phyloP scores from a whole-genome alignment of 2,329 filamentous ascomycete genomes.

The Talaromyces piceae region DNA sequence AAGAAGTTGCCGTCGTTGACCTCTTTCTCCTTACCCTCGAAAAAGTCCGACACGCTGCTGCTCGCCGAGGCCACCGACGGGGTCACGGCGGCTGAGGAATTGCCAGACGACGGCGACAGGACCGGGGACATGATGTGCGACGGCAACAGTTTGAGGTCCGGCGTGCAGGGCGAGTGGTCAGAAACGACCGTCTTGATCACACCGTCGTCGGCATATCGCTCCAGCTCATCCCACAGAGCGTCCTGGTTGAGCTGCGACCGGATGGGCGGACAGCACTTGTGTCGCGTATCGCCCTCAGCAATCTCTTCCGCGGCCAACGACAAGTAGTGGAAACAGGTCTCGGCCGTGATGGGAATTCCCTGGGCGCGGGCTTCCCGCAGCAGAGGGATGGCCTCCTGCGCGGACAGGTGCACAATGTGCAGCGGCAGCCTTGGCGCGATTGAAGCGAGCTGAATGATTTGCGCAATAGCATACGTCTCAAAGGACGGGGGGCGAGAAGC shows the following conservation, averaged over 20 bases:
- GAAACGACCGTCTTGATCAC: constrained; percentile 89
- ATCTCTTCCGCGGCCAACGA: constrained; percentile 77
- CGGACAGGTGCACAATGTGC: constrained; percentile 89
- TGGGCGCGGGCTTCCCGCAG: constrained; percentile 63
- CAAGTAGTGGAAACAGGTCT: constrained; percentile 94
- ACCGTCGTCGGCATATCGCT: constrained; percentile 53
- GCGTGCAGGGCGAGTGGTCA: constrained; percentile 94
- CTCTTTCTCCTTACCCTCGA: constrained; percentile 25
- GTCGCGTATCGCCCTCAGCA: constrained; percentile 74
- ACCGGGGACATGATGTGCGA: constrained; percentile 48
- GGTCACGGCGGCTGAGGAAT: constrained; percentile 10
- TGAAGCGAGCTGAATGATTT: constrained; percentile 75
- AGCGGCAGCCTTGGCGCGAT: constrained; percentile 74
- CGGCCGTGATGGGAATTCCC: constrained; percentile 81
- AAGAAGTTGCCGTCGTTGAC: constrained; percentile 73
- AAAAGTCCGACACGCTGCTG: constrained; percentile 16
- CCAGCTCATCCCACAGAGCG: constrained; percentile 75
- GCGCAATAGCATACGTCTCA: constrained; percentile 81
- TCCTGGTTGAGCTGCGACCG: constrained; percentile 75
- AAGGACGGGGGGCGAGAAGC: constrained; percentile 82
- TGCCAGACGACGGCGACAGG: constrained; percentile 8
- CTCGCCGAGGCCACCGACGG: constrained; percentile 6
- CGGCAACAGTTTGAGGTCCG: constrained; percentile 83
- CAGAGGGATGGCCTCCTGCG: constrained; percentile 78
- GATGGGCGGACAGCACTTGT: constrained; percentile 94